These are phyloP conservation scores for Cyberlindnera samutprakarnensis DNA, from an alignment of 805 yeast genomes.

Conservation along the genomic window DNA sequence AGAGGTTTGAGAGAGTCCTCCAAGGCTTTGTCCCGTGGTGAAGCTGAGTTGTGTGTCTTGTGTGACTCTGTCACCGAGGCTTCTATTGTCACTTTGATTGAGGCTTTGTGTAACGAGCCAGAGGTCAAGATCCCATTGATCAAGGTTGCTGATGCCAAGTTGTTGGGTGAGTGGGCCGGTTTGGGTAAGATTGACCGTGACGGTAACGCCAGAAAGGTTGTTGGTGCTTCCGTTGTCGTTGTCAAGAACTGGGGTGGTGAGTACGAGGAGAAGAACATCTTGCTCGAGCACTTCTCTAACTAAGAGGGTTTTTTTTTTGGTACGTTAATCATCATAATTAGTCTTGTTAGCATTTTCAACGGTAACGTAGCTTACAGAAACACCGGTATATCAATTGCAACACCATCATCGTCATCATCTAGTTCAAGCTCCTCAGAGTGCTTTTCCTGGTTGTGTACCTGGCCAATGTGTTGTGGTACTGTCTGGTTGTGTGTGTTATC, in stretches of 20 bases:
- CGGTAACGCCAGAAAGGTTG: conserved; percentile 99
- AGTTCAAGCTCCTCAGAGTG: conserved; percentile 23
- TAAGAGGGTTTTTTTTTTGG: conserved; percentile 2
- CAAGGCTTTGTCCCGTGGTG: conserved; percentile 95
- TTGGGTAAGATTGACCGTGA: conserved; percentile 99
- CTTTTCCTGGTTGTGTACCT: conserved; percentile 48
- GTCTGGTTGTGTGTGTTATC: neutral
- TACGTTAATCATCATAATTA: neutral
- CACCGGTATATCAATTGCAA: conserved; percentile 20
- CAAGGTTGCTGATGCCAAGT: conserved; percentile 99
- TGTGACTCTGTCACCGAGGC: conserved; percentile 98
- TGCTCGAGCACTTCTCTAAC: conserved; percentile 92
- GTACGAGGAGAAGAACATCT: conserved; percentile 93
- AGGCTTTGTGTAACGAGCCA: conserved; percentile 98
- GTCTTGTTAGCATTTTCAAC: neutral
- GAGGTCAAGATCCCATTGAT: conserved; percentile 94
- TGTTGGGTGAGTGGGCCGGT: conserved; percentile 99
- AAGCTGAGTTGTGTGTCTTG: conserved; percentile 95
- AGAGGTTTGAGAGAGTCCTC: conserved; percentile 99
- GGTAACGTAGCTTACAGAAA: conserved; percentile 13
- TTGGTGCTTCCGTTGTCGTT: conserved; percentile 99
- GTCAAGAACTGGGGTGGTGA: conserved; percentile 99
- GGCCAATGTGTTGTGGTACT: neutral
- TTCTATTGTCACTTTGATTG: conserved; percentile 92
- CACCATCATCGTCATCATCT: conserved; percentile 5